These are phyloP conservation scores for Brettanomyces custersianus DNA, from an alignment of 805 yeast genomes.

Conservation along the genomic window DNA sequence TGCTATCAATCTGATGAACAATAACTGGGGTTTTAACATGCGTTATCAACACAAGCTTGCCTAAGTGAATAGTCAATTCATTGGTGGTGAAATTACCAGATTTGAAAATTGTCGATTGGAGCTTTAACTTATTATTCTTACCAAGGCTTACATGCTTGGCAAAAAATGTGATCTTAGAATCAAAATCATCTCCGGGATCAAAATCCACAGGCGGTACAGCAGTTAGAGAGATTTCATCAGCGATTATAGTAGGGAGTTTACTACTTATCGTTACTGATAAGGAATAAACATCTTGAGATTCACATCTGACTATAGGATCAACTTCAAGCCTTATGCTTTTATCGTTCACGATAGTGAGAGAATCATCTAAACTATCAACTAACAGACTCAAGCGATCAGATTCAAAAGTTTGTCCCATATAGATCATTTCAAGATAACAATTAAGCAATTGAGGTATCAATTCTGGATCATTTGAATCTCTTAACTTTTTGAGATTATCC, in stretches of 20 bases:
- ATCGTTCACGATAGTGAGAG: slow-evolving; percentile 13
- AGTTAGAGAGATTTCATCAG: slow-evolving; percentile 9
- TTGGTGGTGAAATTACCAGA: slow-evolving; percentile 15
- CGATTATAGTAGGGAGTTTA: slow-evolving; percentile 9
- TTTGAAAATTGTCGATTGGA: slow-evolving; percentile 12
- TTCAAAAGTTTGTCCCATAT: slow-evolving; percentile 20
- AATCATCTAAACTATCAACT: slow-evolving; percentile 3
- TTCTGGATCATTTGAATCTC: slow-evolving; percentile 14
- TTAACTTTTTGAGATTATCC: slow-evolving; percentile 49
- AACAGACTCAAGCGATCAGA: slow-evolving; percentile 11
- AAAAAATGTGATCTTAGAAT: not conserved
- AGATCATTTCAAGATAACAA: slow-evolving; percentile 29
- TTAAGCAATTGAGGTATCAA: slow-evolving; percentile 23
- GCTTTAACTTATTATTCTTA: not conserved
- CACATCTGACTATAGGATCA: slow-evolving; percentile 29
- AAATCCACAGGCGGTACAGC: not conserved
- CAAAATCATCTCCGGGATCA: not conserved
- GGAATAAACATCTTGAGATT: slow-evolving; percentile 28
- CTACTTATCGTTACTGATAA: slow-evolving; percentile 28
- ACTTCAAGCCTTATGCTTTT: slow-evolving; percentile 29
- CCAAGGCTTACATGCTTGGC: not conserved
- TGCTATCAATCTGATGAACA: slow-evolving; percentile 12
- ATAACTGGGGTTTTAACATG: slow-evolving; percentile 7
- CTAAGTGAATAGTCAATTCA: slow-evolving; percentile 12
- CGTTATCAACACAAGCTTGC: slow-evolving; percentile 15